Conservation (phyloP, 768 basidiomycete species). For the Boletus coccyginus region DNA sequence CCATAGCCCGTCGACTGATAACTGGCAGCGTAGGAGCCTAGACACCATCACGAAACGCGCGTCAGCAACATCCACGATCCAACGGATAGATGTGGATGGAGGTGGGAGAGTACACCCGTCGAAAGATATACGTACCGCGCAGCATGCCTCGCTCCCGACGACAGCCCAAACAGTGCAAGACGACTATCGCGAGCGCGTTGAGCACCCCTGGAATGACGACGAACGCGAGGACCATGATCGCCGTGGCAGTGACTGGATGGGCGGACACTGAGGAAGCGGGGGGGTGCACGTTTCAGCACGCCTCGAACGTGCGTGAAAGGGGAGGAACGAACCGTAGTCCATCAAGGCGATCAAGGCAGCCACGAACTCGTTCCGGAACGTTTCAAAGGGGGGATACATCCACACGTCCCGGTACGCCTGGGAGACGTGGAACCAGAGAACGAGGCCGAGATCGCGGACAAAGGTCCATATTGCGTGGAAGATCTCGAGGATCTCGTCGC, state of each 20-base stretch:
- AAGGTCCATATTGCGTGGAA: constrained; percentile 8
- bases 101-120: no score
- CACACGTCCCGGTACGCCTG: constrained; percentile 10
- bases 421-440: constrained; percentile 8
- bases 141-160: background rate
- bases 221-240: constrained; percentile 11
- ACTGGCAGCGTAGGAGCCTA: constrained; percentile 14
- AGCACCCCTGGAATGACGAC: constrained; percentile 6
- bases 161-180: constrained; percentile 1
- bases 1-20: constrained; percentile 23
- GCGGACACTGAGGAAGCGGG: background rate
- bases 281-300: background rate
- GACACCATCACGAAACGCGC: background rate
- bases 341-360: constrained; percentile 8
- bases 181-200: background rate
- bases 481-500: constrained; percentile 17
- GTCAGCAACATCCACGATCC: background rate
- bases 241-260: constrained; percentile 11
- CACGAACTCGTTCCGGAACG: constrained; percentile 17
- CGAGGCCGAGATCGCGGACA: background rate
- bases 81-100: background rate
- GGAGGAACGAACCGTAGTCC: constrained; percentile 15
- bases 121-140: constrained; percentile 8
- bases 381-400: constrained; percentile 23
- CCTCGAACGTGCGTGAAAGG: no score